These are phyloP conservation scores for Blastobotrys indianensis DNA, from an alignment of 1,139 yeast genomes.

Conservation along the genomic window DNA sequence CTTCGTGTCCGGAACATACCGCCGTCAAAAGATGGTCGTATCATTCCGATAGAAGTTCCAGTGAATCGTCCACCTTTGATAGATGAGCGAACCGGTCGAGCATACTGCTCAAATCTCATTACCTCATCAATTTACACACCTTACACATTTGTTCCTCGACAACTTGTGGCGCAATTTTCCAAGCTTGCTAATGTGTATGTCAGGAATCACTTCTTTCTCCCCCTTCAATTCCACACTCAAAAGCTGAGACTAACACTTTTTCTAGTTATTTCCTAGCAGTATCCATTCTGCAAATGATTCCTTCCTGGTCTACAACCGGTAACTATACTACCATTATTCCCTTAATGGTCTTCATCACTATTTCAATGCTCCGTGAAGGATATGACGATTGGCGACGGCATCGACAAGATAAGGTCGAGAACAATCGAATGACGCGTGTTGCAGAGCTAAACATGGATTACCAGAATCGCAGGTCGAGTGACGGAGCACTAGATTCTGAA, in stretches of 20 bases:
- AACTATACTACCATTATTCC: constrained; percentile 94
- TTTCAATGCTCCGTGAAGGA: constrained; percentile 89
- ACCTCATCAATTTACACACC: constrained; percentile 85
- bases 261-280: constrained; percentile 61
- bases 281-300: constrained; percentile 91
- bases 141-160: constrained; percentile 81
- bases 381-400: constrained; percentile 90
- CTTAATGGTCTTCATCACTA: constrained; percentile 74
- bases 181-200: constrained; percentile 72
- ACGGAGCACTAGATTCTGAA: background rate
- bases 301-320: constrained; percentile 97
- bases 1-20: constrained; percentile 43
- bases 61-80: constrained; percentile 33
- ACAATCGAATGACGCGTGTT: constrained; percentile 51
- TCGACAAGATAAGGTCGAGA: constrained; percentile 78
- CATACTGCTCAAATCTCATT: constrained; percentile 62
- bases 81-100: constrained; percentile 63
- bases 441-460: constrained; percentile 20
- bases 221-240: background rate
- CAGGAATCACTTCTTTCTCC: background rate
- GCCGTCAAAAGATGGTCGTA: constrained; percentile 64
- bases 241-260: constrained; percentile 5
- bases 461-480: constrained; percentile 4
- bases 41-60: constrained; percentile 51
- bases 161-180: constrained; percentile 82